Percentiles rank a stretch among this genome's conserved stretches.
Conservation (phyloP, 768 basidiomycete genomes). For the Boletus patriciae region DNA sequence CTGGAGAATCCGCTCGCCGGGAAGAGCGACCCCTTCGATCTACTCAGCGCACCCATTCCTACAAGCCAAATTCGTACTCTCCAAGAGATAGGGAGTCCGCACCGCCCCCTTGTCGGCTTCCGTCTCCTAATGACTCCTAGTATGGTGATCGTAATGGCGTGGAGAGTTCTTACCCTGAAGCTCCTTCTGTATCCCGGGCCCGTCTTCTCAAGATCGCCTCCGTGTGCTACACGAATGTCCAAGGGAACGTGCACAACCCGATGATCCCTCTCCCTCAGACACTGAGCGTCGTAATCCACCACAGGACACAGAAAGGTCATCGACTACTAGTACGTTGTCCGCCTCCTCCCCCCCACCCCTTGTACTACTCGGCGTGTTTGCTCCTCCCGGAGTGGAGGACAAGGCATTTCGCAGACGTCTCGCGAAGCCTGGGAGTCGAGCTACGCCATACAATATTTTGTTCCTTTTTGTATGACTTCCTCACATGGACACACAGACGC, state of each 20-base stretch:
- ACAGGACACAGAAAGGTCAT: slow-evolving; percentile 33
- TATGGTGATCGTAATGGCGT: slow-evolving; percentile 24
- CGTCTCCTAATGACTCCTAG: slow-evolving; percentile 18
- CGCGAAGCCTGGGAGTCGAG: slow-evolving; percentile 48
- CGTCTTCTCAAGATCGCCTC: slow-evolving; percentile 27
- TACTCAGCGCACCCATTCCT: slow-evolving; percentile 26
- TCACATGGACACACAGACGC: slow-evolving; percentile 41
- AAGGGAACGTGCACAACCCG: slow-evolving; percentile 28
- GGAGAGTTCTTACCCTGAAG: slow-evolving; percentile 22
- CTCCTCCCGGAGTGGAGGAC: slow-evolving; percentile 42
- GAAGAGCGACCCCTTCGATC: slow-evolving; percentile 28
- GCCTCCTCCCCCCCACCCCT: slow-evolving; percentile 40
- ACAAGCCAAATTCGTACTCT: slow-evolving; percentile 31
- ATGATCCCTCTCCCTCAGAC: slow-evolving; percentile 21
- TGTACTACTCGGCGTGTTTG: slow-evolving; percentile 36
- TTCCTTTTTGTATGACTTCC: slow-evolving; percentile 40
- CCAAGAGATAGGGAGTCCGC: slow-evolving; percentile 28
- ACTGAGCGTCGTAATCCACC: slow-evolving; percentile 26
- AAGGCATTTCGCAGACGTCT: slow-evolving; percentile 37
- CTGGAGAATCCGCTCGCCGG: slow-evolving; percentile 35
- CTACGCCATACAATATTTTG: slow-evolving; percentile 29
- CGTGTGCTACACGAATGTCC: slow-evolving; percentile 20
- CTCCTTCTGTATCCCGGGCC: slow-evolving; percentile 10
- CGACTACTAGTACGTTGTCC: slow-evolving; percentile 49
- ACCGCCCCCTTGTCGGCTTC: slow-evolving; percentile 23